Conservation (phyloP, 1,139 yeast species). For the Lodderomyces oxycetoniae region DNA sequence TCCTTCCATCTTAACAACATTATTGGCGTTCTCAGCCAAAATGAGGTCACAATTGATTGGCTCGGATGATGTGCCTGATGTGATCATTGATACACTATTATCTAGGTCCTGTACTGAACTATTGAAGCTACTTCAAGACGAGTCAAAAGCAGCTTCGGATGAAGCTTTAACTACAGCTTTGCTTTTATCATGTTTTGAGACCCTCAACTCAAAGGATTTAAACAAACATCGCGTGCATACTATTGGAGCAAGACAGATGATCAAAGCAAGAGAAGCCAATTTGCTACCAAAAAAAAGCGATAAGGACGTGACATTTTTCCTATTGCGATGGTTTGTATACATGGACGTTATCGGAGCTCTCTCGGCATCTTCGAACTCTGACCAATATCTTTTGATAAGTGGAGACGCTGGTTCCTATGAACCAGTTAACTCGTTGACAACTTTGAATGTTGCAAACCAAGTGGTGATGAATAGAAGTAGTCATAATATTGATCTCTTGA, state of each 20-base stretch:
- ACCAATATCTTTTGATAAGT: constrained; percentile 21
- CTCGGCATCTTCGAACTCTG: constrained; percentile 32
- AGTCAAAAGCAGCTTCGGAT: constrained; percentile 54
- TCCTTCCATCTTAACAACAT: constrained; percentile 54
- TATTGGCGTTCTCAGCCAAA: constrained; percentile 65
- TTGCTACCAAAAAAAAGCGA: constrained; percentile 17
- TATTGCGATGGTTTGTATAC: constrained; percentile 70
- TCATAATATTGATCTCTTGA: constrained; percentile 48
- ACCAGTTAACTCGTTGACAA: constrained; percentile 12
- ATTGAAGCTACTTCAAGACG: constrained; percentile 46
- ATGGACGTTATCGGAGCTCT: constrained; percentile 65
- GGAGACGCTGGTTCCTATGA: constrained; percentile 13
- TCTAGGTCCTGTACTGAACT: constrained; percentile 57
- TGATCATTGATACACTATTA: constrained; percentile 47
- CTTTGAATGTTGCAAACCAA: neutral
- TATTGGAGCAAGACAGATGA: constrained; percentile 65
- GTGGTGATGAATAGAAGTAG: neutral
- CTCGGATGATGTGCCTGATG: constrained; percentile 35
- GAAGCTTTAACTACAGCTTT: constrained; percentile 64
- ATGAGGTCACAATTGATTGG: constrained; percentile 38
- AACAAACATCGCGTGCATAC: constrained; percentile 62
- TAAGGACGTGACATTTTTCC: constrained; percentile 50
- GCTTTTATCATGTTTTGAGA: constrained; percentile 59
- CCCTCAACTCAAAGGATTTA: constrained; percentile 44
- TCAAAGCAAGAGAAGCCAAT: constrained; percentile 41